A percentile compares a stretch with the other conserved stretches of the same genome.
phyloP scores from a whole-genome alignment of 164 flowering plant species.

The Stephania yunnanensis region DNA sequence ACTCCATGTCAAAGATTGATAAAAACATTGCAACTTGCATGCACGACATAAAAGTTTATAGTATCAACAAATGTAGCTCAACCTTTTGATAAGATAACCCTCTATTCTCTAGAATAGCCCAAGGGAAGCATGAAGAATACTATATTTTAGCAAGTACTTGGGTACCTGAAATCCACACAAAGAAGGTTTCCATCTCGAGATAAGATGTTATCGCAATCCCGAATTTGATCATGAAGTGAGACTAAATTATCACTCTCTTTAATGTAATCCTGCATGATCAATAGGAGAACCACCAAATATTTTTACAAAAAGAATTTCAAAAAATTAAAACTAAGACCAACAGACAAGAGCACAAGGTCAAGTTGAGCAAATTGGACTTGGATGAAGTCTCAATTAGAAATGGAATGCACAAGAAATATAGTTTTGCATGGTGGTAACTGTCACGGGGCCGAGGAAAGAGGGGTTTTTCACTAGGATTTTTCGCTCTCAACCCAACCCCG shows the following conservation, averaged over 20 bases:
- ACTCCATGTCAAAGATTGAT: background rate
- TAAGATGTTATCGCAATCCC: constrained; percentile 82
- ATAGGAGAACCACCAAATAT: background rate
- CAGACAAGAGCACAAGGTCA: background rate
- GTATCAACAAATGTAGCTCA: background rate
- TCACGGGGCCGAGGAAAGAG: too few relatives aligned
- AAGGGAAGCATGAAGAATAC: background rate
- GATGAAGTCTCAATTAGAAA: background rate
- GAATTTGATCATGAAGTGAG: constrained; percentile 94
- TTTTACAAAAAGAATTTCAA: background rate
- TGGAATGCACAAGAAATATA: background rate
- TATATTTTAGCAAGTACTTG: background rate
- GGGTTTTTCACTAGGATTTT: too few relatives aligned
- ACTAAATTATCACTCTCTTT: constrained; percentile 94
- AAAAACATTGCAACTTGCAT: background rate
- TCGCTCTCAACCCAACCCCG: too few relatives aligned
- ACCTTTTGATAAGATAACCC: background rate
- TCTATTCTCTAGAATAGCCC: background rate
- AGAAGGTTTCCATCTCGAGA: constrained; percentile 98
- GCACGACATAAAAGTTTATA: background rate
- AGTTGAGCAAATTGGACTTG: background rate
- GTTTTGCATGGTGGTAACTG: too few relatives aligned
- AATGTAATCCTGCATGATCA: constrained; percentile 73
- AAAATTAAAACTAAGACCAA: background rate
- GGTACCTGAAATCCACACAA: constrained; percentile 90